phyloP scores from a whole-genome alignment of 139 green algal species.

The Spirogloea muscicola region DNA sequence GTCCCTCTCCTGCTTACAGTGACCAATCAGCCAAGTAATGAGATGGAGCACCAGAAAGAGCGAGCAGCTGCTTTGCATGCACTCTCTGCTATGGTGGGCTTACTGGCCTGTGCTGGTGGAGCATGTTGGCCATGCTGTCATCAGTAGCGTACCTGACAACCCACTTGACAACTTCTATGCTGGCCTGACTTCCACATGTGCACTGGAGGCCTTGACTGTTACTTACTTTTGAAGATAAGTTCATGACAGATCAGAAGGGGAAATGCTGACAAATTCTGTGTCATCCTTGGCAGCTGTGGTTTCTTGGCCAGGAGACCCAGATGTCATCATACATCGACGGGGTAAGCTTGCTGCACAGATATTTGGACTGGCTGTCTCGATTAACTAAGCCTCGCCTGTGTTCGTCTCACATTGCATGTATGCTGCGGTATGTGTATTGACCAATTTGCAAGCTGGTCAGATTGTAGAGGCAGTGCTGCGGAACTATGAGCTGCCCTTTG shows the following conservation, averaged over 20 bases:
- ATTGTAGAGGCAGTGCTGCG: conserved; percentile 14
- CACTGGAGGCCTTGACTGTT: not conserved
- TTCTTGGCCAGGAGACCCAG: not conserved
- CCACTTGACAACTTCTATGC: not conserved
- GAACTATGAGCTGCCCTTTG: conserved; percentile 18
- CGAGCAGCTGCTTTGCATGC: conserved; percentile 3
- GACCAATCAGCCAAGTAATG: conserved; percentile 1
- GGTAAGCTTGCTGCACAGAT: no score
- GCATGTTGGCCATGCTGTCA: not conserved
- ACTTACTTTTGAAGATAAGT: no score
- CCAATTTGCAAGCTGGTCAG: not conserved
- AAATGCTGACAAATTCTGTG: not conserved
- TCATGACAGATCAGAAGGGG: no score
- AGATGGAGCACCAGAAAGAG: not conserved
- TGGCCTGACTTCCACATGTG: not conserved
- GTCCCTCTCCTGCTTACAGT: conserved; percentile 10
- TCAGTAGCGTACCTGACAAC: not conserved
- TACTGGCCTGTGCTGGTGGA: not conserved
- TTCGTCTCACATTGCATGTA: not conserved
- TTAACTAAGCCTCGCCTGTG: no score
- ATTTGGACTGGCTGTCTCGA: no score
- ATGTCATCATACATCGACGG: not conserved
- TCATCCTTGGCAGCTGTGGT: conserved; percentile 1
- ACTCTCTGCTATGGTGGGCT: conserved; percentile 1
- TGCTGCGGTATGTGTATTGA: not conserved